phyloP scores from a whole-genome alignment of 768 basidiomycete species.

The Jaapia argillacea region DNA sequence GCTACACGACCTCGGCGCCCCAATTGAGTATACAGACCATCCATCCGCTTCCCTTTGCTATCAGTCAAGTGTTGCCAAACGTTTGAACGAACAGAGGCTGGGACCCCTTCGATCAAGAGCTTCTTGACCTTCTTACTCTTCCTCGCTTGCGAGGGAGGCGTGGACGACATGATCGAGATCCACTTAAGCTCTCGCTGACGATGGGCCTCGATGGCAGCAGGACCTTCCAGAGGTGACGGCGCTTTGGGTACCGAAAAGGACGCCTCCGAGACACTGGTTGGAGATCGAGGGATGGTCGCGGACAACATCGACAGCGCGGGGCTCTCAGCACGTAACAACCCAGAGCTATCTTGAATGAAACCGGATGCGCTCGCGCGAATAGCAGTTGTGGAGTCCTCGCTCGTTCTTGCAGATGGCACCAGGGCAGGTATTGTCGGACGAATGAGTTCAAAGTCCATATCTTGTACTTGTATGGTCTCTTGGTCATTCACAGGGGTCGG shows the following conservation, averaged over 20 bases:
- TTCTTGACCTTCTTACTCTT: conserved; percentile 77
- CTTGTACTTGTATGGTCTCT: conserved; percentile 64
- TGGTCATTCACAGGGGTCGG: conserved; percentile 23
- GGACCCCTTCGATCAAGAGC: conserved; percentile 66
- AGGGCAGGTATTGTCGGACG: conserved; percentile 43
- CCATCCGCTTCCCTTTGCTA: conserved; percentile 58
- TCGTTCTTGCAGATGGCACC: conserved; percentile 29
- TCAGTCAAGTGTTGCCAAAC: conserved; percentile 81
- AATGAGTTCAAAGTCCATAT: conserved; percentile 77
- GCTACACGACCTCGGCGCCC: conserved; percentile 43
- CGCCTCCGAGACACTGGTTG: neutral
- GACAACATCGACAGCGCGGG: conserved; percentile 20
- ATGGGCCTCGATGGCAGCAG: conserved; percentile 39
- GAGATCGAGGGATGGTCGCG: conserved; percentile 8
- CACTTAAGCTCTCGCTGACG: conserved; percentile 70
- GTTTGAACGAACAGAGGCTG: conserved; percentile 72
- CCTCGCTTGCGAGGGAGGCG: conserved; percentile 49
- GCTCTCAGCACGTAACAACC: conserved; percentile 18
- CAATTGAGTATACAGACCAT: conserved; percentile 59
- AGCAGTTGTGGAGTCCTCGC: conserved; percentile 39
- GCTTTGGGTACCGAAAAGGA: conserved; percentile 2
- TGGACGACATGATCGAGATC: conserved; percentile 52
- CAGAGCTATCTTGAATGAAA: conserved; percentile 5
- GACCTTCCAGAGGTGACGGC: conserved; percentile 1
- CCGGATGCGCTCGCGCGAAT: conserved; percentile 7